These are phyloP conservation scores for Malassezia arunalokei DNA, from an alignment of 1,284 basidiomycete genomes.

Conservation along the genomic window DNA sequence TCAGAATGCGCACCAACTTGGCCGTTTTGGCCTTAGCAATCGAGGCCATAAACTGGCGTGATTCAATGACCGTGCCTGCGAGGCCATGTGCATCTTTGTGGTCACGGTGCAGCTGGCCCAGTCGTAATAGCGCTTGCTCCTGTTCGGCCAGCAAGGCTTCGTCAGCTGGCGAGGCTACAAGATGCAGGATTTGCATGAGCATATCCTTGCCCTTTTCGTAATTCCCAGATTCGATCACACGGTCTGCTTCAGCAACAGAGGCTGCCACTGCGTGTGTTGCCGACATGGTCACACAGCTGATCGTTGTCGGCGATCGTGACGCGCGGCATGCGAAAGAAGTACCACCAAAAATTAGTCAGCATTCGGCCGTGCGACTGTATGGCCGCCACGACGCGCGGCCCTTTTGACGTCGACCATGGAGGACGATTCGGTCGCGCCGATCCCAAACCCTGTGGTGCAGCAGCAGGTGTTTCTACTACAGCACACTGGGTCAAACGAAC, in stretches of 20 bases:
- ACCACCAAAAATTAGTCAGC: slow-evolving; percentile 12
- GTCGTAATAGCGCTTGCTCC: slow-evolving; percentile 70
- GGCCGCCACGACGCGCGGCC: slow-evolving; percentile 2
- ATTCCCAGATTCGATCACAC: slow-evolving; percentile 32
- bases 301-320: not conserved
- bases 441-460: slow-evolving; percentile 41
- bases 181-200: slow-evolving; percentile 31
- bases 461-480: slow-evolving; percentile 39
- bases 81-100: slow-evolving; percentile 72
- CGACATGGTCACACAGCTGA: slow-evolving; percentile 4
- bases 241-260: slow-evolving; percentile 33
- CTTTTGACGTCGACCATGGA: slow-evolving; percentile 20
- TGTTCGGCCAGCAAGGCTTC: slow-evolving; percentile 64
- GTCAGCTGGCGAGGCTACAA: slow-evolving; percentile 35
- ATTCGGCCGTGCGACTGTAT: slow-evolving; percentile 2
- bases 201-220: slow-evolving; percentile 28
- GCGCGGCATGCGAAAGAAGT: not conserved
- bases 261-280: not conserved
- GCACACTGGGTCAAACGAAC: slow-evolving; percentile 52
- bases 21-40: slow-evolving; percentile 97
- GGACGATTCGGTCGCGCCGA: slow-evolving; percentile 37
- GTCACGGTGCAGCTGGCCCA: slow-evolving; percentile 78
- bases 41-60: slow-evolving; percentile 77
- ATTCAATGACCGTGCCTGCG: slow-evolving; percentile 73
- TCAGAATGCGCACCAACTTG: slow-evolving; percentile 73